Evolutionary conservation across 2,329 filamentous ascomycete genomes (phyloP), one percentile per base, ranked within the genome.

Genomic region (Ambrosiella xylebori): DNA sequence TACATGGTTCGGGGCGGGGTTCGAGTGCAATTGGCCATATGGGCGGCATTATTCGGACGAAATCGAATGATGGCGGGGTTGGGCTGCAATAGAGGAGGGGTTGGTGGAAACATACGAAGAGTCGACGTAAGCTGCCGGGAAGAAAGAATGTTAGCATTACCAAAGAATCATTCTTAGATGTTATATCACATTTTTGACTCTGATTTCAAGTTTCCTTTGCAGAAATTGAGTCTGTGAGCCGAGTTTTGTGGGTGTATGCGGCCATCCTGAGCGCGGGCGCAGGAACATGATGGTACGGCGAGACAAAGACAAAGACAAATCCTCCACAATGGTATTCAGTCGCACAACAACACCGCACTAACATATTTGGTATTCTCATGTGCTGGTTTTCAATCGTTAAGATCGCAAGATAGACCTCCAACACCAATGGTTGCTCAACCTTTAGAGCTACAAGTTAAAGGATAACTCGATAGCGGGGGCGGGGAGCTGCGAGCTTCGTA

Each of bases 51-150:
- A 11, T 15, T 27, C 9, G 27, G 8, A 35, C 9, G 17, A 19
- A 9, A 12, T 51, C 6, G 19, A n/a, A 11, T 50, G 27, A 50
- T 50, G n/a, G 47, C 27, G 35, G 55, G 54, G 41, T 47, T 17
- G 52, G 41, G 50, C 36, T 12, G 40, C 38, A 13, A 27, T 12
- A 58, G 53, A 59, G 53, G 41, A 59, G 44, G 50, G 56, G 55
- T 53, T 56, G 39, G 54, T 38, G 40, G 50, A 44, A 55, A 57
- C 63, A 66, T 74, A 77, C 75, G 74, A 76, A 63, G 71, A 67
- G 66, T 78, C 75, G 64, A 78, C 67, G 65, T 77, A 78, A 65
- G 73, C 75, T 77, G 65, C 62, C 61, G 58, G 54, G 56, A 57
- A 59, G 41, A 60, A 60, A 58, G 44, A 60, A 19, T 50, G 63